phyloP scores from a whole-genome alignment of 345 rosid genomes.

The Boechera divaricarpa region DNA sequence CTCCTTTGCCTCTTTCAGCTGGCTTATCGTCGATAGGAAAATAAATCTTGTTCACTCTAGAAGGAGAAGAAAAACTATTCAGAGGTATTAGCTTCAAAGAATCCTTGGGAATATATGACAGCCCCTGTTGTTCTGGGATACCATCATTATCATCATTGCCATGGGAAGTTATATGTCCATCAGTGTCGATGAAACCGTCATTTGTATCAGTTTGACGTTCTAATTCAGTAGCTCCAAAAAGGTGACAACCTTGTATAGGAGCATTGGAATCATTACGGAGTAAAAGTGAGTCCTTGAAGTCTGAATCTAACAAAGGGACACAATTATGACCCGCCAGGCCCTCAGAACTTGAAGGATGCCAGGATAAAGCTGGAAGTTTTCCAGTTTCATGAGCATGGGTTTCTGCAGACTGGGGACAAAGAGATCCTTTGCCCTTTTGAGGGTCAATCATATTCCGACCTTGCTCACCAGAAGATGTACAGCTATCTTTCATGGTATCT shows the following conservation, averaged over 20 bases:
- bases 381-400: conserved; percentile 52
- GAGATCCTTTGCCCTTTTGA: conserved; percentile 50
- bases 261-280: conserved; percentile 47
- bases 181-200: conserved; percentile 58
- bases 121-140: conserved; percentile 52
- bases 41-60: conserved; percentile 42
- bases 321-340: conserved; percentile 46
- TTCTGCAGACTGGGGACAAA: conserved; percentile 49
- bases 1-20: conserved; percentile 63
- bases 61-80: conserved; percentile 56
- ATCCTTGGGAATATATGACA: conserved; percentile 59
- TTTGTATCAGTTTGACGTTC: conserved; percentile 44
- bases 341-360: conserved; percentile 56
- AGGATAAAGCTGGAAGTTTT: conserved; percentile 47
- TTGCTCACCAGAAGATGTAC: conserved; percentile 51
- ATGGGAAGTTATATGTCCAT: conserved; percentile 54
- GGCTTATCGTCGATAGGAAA: conserved; percentile 50
- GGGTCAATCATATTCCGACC: conserved; percentile 48
- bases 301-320: conserved; percentile 46
- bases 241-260: conserved; percentile 47
- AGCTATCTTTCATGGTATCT: conserved; percentile 55
- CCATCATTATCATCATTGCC: conserved; percentile 46
- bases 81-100: conserved; percentile 67
- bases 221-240: conserved; percentile 58
- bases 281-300: conserved; percentile 45